Conservation (phyloP, 2,329 filamentous ascomycete species). For the Helminthosporium solani region DNA sequence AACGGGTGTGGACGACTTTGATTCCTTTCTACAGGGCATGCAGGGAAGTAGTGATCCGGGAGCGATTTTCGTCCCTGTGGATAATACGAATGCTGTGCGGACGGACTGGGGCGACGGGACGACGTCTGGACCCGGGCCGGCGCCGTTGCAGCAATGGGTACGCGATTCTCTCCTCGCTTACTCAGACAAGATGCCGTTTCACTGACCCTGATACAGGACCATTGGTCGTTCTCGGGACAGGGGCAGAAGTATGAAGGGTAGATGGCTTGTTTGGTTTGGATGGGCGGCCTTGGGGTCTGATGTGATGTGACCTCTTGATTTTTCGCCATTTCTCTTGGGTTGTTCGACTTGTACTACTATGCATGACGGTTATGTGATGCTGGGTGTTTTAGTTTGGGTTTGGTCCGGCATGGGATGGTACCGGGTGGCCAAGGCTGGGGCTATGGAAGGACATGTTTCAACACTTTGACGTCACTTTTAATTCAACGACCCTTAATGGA, state of each 20-base stretch:
- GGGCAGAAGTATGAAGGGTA: constrained; percentile 10
- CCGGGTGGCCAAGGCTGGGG: not conserved
- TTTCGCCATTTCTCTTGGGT: too few species aligned
- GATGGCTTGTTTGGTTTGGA: too few species aligned
- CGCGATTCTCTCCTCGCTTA: constrained; percentile 10
- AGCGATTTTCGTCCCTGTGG: constrained; percentile 41
- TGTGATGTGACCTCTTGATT: too few species aligned
- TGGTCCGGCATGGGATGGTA: not conserved
- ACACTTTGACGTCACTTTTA: too few species aligned
- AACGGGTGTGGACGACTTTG: constrained; percentile 24
- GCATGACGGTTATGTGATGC: too few species aligned
- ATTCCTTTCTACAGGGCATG: constrained; percentile 27
- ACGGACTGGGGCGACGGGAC: constrained; percentile 24
- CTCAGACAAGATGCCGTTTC: too few species aligned
- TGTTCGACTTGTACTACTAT: too few species aligned
- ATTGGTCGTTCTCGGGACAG: constrained; percentile 11
- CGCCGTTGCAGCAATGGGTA: constrained; percentile 36
- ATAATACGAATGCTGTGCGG: constrained; percentile 14
- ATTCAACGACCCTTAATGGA: too few species aligned
- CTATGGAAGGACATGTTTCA: too few species aligned
- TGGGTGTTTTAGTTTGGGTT: too few species aligned
- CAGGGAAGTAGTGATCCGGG: constrained; percentile 22
- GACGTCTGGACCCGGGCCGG: constrained; percentile 32
- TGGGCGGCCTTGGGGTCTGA: too few species aligned
- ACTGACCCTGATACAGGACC: constrained; percentile 8